Conservation (phyloP, 768 basidiomycete species). For the Boletellus sp. region DNA sequence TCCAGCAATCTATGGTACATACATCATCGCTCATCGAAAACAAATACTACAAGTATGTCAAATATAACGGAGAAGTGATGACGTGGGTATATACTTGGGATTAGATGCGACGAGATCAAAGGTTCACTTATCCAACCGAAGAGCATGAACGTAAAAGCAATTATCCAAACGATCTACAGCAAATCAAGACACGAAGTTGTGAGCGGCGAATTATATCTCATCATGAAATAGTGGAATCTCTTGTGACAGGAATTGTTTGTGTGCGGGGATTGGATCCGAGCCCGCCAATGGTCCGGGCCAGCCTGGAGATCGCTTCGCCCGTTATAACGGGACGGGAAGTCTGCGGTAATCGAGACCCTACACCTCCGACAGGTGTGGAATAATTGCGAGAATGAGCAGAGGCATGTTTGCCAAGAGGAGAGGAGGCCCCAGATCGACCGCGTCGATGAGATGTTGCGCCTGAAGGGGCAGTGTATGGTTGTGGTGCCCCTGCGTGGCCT, state of each 20-base stretch:
- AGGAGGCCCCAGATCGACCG: conserved; percentile 43
- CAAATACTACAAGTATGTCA: conserved; percentile 19
- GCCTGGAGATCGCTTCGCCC: conserved; percentile 62
- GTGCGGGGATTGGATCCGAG: conserved; percentile 24
- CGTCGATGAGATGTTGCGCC: conserved; percentile 27
- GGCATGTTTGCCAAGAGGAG: conserved; percentile 38
- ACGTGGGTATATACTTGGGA: conserved; percentile 22
- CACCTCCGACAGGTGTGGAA: conserved; percentile 49
- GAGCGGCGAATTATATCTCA: conserved; percentile 10
- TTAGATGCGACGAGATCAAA: conserved; percentile 13
- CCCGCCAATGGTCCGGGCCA: conserved; percentile 60
- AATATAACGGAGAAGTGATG: conserved; percentile 13
- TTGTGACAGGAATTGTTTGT: conserved; percentile 23
- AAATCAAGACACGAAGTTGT: conserved; percentile 5
- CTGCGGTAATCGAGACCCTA: conserved; percentile 41
- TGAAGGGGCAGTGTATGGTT: conserved; percentile 27
- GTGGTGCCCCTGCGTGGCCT: conserved; percentile 38
- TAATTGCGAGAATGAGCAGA: conserved; percentile 52
- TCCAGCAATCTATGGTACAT: conserved; percentile 20
- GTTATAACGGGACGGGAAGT: conserved; percentile 65
- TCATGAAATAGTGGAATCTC: conserved; percentile 26
- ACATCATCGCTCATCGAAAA: conserved; percentile 11
- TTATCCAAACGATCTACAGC: conserved; percentile 10
- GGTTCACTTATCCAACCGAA: conserved; percentile 18
- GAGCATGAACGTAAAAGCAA: conserved; percentile 12